Conservation (phyloP, 768 basidiomycete genomes). For the Butyriboletus loyo region DNA sequence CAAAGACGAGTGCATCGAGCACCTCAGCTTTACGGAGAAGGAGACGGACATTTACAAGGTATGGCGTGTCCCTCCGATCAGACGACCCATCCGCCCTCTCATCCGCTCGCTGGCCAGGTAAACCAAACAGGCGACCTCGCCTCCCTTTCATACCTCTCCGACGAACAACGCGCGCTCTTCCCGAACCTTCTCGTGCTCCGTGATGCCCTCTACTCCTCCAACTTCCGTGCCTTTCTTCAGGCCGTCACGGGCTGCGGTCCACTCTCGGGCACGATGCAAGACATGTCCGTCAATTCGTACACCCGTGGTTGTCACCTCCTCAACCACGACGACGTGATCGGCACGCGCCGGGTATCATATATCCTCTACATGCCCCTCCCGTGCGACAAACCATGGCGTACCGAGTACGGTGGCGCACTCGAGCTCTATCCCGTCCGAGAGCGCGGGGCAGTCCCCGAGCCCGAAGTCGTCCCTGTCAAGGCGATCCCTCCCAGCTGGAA, state of each 20-base stretch:
- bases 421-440: conserved; percentile 80
- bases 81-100: not conserved
- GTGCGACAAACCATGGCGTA: conserved; percentile 71
- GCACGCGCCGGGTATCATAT: conserved; percentile 89
- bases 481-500: conserved; percentile 81
- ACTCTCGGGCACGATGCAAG: conserved; percentile 86
- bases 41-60: conserved; percentile 99
- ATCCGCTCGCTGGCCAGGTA: conserved; percentile 50
- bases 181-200: conserved; percentile 79
- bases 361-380: conserved; percentile 94
- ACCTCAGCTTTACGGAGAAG: conserved; percentile 86
- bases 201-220: conserved; percentile 84
- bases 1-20: conserved; percentile 76
- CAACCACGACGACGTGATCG: conserved; percentile 98
- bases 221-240: conserved; percentile 80
- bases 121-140: conserved; percentile 97
- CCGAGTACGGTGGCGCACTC: conserved; percentile 89
- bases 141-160: conserved; percentile 82
- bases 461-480: conserved; percentile 61
- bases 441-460: conserved; percentile 63
- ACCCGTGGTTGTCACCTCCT: conserved; percentile 89
- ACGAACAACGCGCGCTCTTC: conserved; percentile 73
- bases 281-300: conserved; percentile 94
- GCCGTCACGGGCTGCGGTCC: conserved; percentile 90
- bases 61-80: conserved; percentile 7